Base-by-base conservation (phyloP, 176 grass and related monocot species). In the Thinopyrum elongatum region DNA sequence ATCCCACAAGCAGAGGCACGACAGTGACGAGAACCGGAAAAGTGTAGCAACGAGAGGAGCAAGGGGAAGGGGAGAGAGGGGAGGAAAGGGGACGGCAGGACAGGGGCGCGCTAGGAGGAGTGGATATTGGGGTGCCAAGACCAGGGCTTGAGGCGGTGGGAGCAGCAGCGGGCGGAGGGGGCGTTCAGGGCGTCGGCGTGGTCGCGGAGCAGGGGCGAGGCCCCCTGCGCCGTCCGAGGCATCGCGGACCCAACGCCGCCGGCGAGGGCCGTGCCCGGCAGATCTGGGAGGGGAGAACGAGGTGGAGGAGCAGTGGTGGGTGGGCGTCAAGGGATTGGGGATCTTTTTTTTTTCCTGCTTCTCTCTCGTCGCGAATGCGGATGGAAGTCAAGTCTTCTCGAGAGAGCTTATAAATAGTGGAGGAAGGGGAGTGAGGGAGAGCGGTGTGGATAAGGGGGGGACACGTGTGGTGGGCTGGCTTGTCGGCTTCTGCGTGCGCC, bases 101-200 rank as follows among this genome's bases (percentile, higher is more conserved):
- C 0, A 31, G 55, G 10, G 17, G 16, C 27, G 64, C 28, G 63
- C 46, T 84, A 74, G 46, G 62, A 80, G 16, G 26, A 57, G 66
- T 53, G 74, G 64, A 21, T 39, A 21, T 75, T 27, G 73, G 74
- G 53, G 79, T 35, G 60, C 79, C 80, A 80, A 84, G 75, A 87
- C 78, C 87, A 88, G 80, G 64, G 90, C 23, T 90, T 90, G 33
- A 90, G 90, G 39, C 90, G 93, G 82, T 95, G 93, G 74, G 90
- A 88, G 80, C 83, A 95, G 60, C 85, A 82, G 62, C 78, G 78
- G 51, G 88, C 82, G 69, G 89, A 83, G 15, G 79, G 84, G 49
- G 67, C 41, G 22, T 70, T 46, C 74, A 92, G 41, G n/a, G 38
- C 71, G 9, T 1, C 46, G 47, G 79, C 79, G 49, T 74, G 10